phyloP scores from a whole-genome alignment of 768 basidiomycete species.

The Krasilnikovozyma curviuscula region DNA sequence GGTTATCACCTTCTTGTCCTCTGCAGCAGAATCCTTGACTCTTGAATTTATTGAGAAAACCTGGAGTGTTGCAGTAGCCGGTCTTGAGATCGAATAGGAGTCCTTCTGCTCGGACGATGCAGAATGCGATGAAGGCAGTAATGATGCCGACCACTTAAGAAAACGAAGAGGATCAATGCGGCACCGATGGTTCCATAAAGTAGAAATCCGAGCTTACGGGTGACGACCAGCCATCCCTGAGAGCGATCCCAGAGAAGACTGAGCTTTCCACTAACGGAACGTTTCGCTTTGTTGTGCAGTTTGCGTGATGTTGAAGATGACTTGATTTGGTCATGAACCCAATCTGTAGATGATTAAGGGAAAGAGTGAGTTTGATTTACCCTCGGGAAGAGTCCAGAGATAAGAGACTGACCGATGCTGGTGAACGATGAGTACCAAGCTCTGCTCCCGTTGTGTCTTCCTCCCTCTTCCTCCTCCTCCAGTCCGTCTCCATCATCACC shows the following conservation, averaged over 20 bases:
- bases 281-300: not conserved
- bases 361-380: not conserved
- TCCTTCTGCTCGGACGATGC: conserved; percentile 38
- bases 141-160: conserved; percentile 7
- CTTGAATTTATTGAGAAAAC: not conserved
- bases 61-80: conserved; percentile 48
- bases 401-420: not conserved
- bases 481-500: too few species aligned
- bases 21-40: not conserved
- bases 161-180: too few species aligned
- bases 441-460: not conserved
- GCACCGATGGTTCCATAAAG: too few species aligned
- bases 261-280: not conserved
- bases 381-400: not conserved
- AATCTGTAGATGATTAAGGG: not conserved
- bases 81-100: conserved; percentile 83
- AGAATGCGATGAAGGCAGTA: conserved; percentile 4
- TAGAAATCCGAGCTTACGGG: too few species aligned
- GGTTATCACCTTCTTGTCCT: not conserved
- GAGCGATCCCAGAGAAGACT: not conserved
- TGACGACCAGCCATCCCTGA: conserved; percentile 5
- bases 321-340: conserved; percentile 10
- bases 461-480: too few species aligned
- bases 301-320: not conserved
- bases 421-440: conserved; percentile 4